phyloP scores from a whole-genome alignment of 495 filamentous ascomycete genomes.

The Penicillium lividum region DNA sequence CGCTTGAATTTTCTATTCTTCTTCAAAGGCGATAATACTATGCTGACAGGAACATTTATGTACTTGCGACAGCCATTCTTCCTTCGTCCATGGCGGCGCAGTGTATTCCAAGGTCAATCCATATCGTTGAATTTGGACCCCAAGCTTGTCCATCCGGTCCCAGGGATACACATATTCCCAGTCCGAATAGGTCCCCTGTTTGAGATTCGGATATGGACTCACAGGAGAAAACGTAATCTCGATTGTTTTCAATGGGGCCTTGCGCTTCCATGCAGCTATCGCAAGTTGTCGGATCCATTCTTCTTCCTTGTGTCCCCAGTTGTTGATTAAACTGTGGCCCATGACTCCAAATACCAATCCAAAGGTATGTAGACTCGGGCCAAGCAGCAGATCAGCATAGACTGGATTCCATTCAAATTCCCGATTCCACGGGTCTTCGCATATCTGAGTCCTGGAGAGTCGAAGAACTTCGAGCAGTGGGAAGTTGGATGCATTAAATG shows the following conservation, averaged over 20 bases:
- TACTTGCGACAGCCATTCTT: slow-evolving; percentile 11
- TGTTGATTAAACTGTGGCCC: slow-evolving; percentile 16
- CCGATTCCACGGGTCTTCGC: slow-evolving; percentile 5
- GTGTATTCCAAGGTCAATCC: slow-evolving; percentile 8
- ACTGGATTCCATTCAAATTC: slow-evolving; percentile 9
- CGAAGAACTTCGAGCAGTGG: slow-evolving; percentile 6
- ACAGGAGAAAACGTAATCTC: slow-evolving; percentile 8
- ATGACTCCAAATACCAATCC: slow-evolving; percentile 12
- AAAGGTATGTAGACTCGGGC: slow-evolving; percentile 8
- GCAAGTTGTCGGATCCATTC: slow-evolving; percentile 9
- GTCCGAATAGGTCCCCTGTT: slow-evolving; percentile 9
- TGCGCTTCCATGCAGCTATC: slow-evolving; percentile 3
- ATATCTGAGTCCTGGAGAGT: slow-evolving; percentile 12
- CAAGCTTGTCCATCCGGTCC: slow-evolving; percentile 10
- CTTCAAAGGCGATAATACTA: background rate
- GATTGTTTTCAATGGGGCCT: slow-evolving; percentile 2
- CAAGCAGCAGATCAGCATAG: slow-evolving; percentile 6
- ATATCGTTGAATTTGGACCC: slow-evolving; percentile 1
- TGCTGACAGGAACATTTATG: background rate
- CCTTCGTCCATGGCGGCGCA: slow-evolving; percentile 10
- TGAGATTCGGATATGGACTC: slow-evolving; percentile 7
- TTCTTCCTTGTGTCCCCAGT: slow-evolving; percentile 11
- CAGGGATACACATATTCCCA: slow-evolving; percentile 15
- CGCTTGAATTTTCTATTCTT: background rate
- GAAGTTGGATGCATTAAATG: slow-evolving; percentile 8